A percentile compares a stretch with the other conserved stretches of the same genome.
Conservation (phyloP, 495 filamentous ascomycete genomes). For the Daldinia vernicosa region DNA sequence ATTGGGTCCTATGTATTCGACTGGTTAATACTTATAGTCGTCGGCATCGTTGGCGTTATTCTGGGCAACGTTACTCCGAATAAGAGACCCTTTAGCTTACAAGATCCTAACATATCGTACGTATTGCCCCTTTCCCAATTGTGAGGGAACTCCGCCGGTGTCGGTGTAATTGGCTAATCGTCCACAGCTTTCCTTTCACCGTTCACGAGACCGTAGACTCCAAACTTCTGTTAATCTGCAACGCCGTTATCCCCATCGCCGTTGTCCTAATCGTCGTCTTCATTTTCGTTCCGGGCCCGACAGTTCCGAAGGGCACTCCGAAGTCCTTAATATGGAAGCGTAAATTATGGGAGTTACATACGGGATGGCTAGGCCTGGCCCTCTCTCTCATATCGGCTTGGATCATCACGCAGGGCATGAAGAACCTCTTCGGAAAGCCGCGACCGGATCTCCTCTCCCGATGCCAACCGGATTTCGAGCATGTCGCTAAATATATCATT, state of each 20-base stretch:
- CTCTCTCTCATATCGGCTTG: constrained; percentile 73
- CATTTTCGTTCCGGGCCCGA: constrained; percentile 69
- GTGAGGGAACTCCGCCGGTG: constrained; percentile 58
- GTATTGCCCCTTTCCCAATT: constrained; percentile 45
- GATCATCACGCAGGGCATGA: constrained; percentile 82
- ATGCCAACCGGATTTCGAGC: constrained; percentile 66
- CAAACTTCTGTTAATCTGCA: constrained; percentile 63
- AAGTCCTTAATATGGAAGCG: constrained; percentile 72
- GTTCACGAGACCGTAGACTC: constrained; percentile 76
- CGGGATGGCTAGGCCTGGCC: constrained; percentile 76
- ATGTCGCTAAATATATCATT: constrained; percentile 53
- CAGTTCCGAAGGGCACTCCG: constrained; percentile 71
- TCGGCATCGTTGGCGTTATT: constrained; percentile 52
- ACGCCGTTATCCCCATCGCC: constrained; percentile 65
- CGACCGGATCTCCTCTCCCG: constrained; percentile 81
- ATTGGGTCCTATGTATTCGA: constrained; percentile 56
- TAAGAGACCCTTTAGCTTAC: constrained; percentile 61
- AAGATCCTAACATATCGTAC: constrained; percentile 57
- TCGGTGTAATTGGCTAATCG: constrained; percentile 55
- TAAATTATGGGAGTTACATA: constrained; percentile 86
- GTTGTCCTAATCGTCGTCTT: constrained; percentile 78
- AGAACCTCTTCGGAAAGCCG: constrained; percentile 88
- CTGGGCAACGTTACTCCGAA: constrained; percentile 65
- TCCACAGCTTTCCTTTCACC: constrained; percentile 73
- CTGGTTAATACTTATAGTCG: constrained; percentile 55